Base-by-base conservation (phyloP, 371 early-diverging fungal genomes). In the Actinomortierella wolfii region DNA sequence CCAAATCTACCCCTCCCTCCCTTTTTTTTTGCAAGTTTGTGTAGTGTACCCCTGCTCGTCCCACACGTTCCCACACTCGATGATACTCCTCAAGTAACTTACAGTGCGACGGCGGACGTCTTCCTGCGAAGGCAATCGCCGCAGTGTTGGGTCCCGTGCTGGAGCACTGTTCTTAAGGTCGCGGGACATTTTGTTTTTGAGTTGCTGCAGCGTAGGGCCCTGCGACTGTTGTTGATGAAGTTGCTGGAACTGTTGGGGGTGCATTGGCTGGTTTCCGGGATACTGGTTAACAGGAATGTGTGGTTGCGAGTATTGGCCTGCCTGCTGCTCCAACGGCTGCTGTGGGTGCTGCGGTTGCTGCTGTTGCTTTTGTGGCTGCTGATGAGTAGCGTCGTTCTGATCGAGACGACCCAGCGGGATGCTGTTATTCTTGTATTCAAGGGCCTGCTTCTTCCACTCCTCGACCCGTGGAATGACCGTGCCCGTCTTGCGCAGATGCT, bases 371-470 rank as follows among this genome's bases (percentile, higher is more conserved):
- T 48, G 40, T 44, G 47, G 20, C n/a, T 47, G 15, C 42, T 59
- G 58, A 18, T 57, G 25, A 23, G 20, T 20, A 42, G 54, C 20
- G 3, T 46, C 48, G 28, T 5, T 34, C 18, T n/a, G 54, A n/a
- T 78, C 76, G 21, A 77, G 54, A 1, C 63, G 61, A 24, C 82
- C 83, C 7, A 87, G 64, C 3, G 83, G 70, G 45, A 84, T 85
- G 40, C 83, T 84, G 24, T 81, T 80, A n/a, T 77, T 81, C 58
- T 85, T 83, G 61, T 88, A 83, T 2, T 83, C 87, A 57, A 81
- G 68, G 7, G 83, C 80, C 75, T 82, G 80, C 45, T 82, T 83
- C 60, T 92, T 91, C 92, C 91, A 91, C 62, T 91, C 91, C 43
- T 85, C 84, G 0, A 92, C 91, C 11, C 81, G 76, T 43, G 88